Evolutionary conservation across 306 rosid species (phyloP), one percentile per base, ranked within the genome.

Genomic region (Pachyrhizus erosus): DNA sequence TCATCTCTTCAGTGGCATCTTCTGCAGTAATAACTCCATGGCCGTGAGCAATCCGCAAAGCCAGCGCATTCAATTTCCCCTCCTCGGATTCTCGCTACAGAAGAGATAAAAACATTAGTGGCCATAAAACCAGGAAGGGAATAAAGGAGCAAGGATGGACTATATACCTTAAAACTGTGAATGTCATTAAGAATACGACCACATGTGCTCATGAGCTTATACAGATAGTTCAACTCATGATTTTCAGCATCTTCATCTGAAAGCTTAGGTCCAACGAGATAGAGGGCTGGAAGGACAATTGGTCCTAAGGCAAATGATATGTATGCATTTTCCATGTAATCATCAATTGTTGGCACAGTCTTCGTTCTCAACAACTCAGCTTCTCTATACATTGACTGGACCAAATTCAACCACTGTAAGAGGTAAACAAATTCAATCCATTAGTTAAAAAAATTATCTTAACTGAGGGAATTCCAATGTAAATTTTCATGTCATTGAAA

Each of bases 181-280:
- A 88, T 87, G 60, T 93, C 99, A 48, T 96, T 93, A 64, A 92
- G 93, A 71, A 93, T 93, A 80, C 92, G 94, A 17, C 98, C 96
- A 0, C 72, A 33, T 43, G 90, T 86, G 84, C 96, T 92, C 94
- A 89, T 85, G 18, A 91, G 86, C 82, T 83, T 83, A 75, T 17
- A 93, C 3, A 96, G 87, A 75, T 42, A 5, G 76, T 89, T 40
- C 79, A 80, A 71, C 78, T 96, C 93, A 0, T 83, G 61, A 81
- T 10, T 88, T 80, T 74, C 84, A 14, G 80, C 75, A 20, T 26
- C 82, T 33, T 80, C 86, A 60, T 81, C 83, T 2, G 96, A 84
- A 82, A 89, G 92, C 88, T 87, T 86, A 75, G 96, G 97, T 74
- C 97, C 99, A 2, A 93, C 82, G 20, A 96, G 87, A 75, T 87